These are phyloP conservation scores for Lachancea nothofagi DNA, from an alignment of 805 yeast species.

Conservation along the genomic window DNA sequence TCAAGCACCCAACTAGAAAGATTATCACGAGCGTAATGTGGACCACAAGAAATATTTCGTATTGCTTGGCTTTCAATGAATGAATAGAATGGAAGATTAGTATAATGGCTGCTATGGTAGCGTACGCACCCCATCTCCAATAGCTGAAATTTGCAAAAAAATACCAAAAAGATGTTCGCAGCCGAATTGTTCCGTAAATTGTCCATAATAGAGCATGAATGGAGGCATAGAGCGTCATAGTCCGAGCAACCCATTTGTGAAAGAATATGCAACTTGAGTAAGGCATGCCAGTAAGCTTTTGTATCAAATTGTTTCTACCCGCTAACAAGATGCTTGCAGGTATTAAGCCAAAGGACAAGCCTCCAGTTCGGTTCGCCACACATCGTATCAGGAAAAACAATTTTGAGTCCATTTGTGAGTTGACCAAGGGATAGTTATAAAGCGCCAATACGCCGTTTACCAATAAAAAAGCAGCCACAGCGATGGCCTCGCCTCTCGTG, in stretches of 20 bases:
- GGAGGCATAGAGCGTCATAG: conserved; percentile 34
- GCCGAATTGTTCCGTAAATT: conserved; percentile 29
- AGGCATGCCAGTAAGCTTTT: conserved; percentile 55
- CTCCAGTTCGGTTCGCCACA: conserved; percentile 45
- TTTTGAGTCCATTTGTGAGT: conserved; percentile 7
- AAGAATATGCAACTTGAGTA: conserved; percentile 56
- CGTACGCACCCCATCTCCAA: conserved; percentile 41
- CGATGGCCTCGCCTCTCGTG: conserved; percentile 11
- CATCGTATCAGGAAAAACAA: conserved; percentile 16
- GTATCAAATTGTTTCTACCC: conserved; percentile 66
- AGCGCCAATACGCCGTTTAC: conserved; percentile 5
- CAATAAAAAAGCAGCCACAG: conserved; percentile 5
- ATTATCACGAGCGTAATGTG: conserved; percentile 40
- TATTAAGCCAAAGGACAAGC: conserved; percentile 40
- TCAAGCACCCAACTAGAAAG: conserved; percentile 42
- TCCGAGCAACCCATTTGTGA: conserved; percentile 55
- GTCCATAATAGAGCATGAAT: conserved; percentile 32
- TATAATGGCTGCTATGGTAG: conserved; percentile 21
- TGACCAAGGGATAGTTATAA: conserved; percentile 8
- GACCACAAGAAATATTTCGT: conserved; percentile 42
- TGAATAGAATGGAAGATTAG: conserved; percentile 27
- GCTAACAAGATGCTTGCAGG: conserved; percentile 60
- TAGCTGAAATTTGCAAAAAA: conserved; percentile 24
- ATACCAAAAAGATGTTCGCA: neutral
- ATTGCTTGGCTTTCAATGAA: conserved; percentile 32